Evolutionary conservation across 2,329 filamentous ascomycete genomes (phyloP), one percentile per base, ranked within the genome.

Genomic region (Diaporthe sp.): DNA sequence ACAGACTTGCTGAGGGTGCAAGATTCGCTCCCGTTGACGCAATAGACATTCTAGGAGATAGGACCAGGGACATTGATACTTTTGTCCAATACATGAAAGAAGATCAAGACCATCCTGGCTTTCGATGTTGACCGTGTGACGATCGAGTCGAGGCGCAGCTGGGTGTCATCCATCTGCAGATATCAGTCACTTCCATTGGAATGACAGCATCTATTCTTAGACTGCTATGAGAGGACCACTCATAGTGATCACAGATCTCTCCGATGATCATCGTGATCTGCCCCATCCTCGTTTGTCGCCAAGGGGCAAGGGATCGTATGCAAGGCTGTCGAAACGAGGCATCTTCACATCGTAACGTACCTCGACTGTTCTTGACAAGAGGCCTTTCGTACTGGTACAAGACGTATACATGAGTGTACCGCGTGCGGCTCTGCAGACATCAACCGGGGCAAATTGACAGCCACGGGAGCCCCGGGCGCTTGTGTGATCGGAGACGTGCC

Each of bases 361-460:
- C 28, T 76, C 37, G 37, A 51, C 55, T 19, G 22, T 3, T 37
- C 25, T 15, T 37, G 44, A 6, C 6, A 22, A 13, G 46, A 55
- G 25, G 8, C 31, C 7, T 22, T 34, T 58, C 37, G 75, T 76
- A 75, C 55, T 46, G 31, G 73, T 76, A 76, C 75, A 28, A 57
- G 37, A 51, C 4, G 25, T 46, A 15, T 51, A 71, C 67, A 34
- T 49, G 1, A 37, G 19, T 55, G 61, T 39, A 44, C 34, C 15
- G 49, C 44, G 28, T 46, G 34, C 44, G 39, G 55, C 62, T 55
- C 61, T 46, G 22, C 31, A 46, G 67, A 28, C 19, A n/a, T 37
- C n/a, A 39, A 67, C 55, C 31, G 22, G 73, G 46, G 39, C 15
- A 46, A 25, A 12, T 19, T 55, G 49, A 31, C 65, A 28, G 37